Base-by-base conservation (phyloP, 208 protist species). In the Leishmania gerbilli region DNA sequence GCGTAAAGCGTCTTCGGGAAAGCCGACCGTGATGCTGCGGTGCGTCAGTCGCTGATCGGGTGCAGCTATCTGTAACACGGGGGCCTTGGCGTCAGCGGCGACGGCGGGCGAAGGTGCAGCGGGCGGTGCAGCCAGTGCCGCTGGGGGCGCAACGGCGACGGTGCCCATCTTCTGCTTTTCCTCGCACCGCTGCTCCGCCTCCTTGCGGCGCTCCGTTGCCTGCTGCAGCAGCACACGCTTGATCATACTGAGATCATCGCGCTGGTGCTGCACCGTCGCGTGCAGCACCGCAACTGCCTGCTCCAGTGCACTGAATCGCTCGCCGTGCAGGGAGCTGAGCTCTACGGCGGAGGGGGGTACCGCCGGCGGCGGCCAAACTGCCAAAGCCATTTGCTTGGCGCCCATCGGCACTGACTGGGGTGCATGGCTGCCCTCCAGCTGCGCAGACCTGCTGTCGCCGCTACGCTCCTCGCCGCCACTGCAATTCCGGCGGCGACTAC, bases 171-270 rank as follows among this genome's bases (percentile, higher is more conserved):
- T 69, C 40, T 79, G 83, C 80, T 65, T 79, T 68, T 85, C 81
- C 51, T 86, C 82, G 55, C 83, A 68, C 42, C 82, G 86, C 49
- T 78, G 79, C 72, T 93, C 90, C n/a, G 87, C 71, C 76, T 93
- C 93, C 15, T 89, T 87, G 19, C 92, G 90, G 5, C 87, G 80
- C 78, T 92, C 87, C 64, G 81, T 82, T 40, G 90, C 89, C 83
- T 97, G 92, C 79, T 96, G 94, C 19, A 97, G 84, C 40, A 97
- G 88, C 78, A 96, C 83, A n/a, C 89, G 86, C 82, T 95, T 96
- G 60, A 97, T 93, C 89, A 95, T 90, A 31, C 90, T 90, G 55
- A 97, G 71, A 85, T 97, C 95, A 51, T 97, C 91, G 45, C 93
- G 91, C 80, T 97, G 95, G 84, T 94, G 88, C 67, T 93, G 88